These are phyloP conservation scores for Bruguiera gymnorhiza DNA, from an alignment of 345 rosid genomes.

Conservation along the genomic window DNA sequence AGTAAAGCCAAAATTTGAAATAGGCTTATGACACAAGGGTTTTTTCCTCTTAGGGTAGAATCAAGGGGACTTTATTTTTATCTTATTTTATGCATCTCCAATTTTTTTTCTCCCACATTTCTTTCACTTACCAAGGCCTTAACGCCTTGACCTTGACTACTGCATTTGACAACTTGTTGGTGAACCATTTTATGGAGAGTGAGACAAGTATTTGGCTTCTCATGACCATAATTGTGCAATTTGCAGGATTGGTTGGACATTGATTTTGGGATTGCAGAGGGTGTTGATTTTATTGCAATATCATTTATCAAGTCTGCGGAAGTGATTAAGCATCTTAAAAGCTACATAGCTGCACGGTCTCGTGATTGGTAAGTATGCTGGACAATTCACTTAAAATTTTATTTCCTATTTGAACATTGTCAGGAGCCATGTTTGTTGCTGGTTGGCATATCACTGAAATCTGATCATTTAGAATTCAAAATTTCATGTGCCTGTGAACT, in stretches of 20 bases:
- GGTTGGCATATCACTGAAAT: neutral
- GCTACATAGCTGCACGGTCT: slow-evolving; percentile 91
- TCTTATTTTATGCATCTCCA: too few species aligned
- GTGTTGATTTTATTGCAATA: slow-evolving; percentile 94
- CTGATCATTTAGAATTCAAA: neutral
- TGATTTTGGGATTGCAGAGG: slow-evolving; percentile 95
- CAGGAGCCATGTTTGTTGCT: slow-evolving; percentile 1
- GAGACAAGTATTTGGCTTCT: too few species aligned
- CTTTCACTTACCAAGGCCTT: too few species aligned
- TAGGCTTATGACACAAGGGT: too few species aligned
- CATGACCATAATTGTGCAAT: too few species aligned
- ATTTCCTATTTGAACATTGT: neutral
- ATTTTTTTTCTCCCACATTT: too few species aligned
- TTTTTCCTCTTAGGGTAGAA: too few species aligned
- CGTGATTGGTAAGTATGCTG: slow-evolving; percentile 54
- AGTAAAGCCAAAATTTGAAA: too few species aligned
- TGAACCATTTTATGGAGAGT: too few species aligned
- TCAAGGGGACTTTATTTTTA: too few species aligned
- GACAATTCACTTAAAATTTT: neutral
- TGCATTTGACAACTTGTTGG: too few species aligned
- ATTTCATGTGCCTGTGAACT: neutral
- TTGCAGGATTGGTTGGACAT: slow-evolving; percentile 98
- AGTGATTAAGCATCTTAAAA: slow-evolving; percentile 90
- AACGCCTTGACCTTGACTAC: too few species aligned
- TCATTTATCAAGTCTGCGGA: slow-evolving; percentile 99